Conservation (phyloP, 192 early-diverging fungal species). For the Phlyctochytrium arcticum region DNA sequence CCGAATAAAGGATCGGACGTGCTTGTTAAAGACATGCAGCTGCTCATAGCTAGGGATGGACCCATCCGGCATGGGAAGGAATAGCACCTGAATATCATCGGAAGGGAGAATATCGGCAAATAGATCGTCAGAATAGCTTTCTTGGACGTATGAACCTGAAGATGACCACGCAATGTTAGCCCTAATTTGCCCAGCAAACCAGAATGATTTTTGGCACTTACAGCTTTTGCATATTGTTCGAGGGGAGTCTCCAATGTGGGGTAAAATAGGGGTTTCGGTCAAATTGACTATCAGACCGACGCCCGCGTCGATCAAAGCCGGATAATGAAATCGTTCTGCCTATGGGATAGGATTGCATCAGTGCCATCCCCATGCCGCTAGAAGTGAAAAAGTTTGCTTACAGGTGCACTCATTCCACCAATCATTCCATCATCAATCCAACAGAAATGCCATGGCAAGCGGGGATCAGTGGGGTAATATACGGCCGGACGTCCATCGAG, state of each 20-base stretch:
- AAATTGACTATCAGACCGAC: constrained; percentile 48
- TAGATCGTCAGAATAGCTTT: constrained; percentile 28
- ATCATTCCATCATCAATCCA: constrained; percentile 45
- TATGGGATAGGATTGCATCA: background rate
- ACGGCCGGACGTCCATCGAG: constrained; percentile 2
- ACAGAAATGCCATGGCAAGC: constrained; percentile 44
- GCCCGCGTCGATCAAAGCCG: constrained; percentile 20
- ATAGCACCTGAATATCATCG: constrained; percentile 30
- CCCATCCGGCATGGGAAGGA: constrained; percentile 45
- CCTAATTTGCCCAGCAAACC: too few relatives aligned
- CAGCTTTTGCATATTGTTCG: background rate
- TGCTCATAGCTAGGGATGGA: constrained; percentile 33
- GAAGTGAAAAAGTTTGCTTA: background rate
- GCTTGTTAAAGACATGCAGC: constrained; percentile 32
- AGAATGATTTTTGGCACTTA: constrained; percentile 8
- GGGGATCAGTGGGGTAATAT: constrained; percentile 32
- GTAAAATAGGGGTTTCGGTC: constrained; percentile 37
- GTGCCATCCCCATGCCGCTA: background rate
- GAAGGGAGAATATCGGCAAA: constrained; percentile 31
- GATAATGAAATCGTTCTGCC: constrained; percentile 38
- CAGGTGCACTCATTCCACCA: constrained; percentile 40
- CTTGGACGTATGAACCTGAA: constrained; percentile 20
- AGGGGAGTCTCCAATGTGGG: background rate
- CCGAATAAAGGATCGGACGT: constrained; percentile 26
- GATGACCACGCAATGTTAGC: too few relatives aligned